Conservation (phyloP, 176 grass and related monocot genomes). For the Aegilops bicornis region DNA sequence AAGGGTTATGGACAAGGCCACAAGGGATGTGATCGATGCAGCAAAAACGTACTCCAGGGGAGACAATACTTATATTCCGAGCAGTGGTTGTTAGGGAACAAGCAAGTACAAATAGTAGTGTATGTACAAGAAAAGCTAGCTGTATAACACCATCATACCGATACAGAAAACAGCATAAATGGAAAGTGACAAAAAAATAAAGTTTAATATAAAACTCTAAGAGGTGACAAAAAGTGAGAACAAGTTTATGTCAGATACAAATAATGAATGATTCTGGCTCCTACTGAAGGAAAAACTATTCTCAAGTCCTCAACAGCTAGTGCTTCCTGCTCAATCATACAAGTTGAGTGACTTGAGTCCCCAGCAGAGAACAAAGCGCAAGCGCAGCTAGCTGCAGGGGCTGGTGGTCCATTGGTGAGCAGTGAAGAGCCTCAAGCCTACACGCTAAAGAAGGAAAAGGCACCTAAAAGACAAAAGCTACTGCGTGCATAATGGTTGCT, state of each 20-base stretch:
- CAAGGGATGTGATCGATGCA: constrained; percentile 15
- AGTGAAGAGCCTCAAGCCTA: constrained; percentile 26
- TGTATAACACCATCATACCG: constrained; percentile 29
- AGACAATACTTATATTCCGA: background rate
- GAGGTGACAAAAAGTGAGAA: background rate
- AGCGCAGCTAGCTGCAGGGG: background rate
- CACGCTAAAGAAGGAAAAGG: constrained; percentile 36
- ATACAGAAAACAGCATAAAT: background rate
- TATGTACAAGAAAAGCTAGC: constrained; percentile 18
- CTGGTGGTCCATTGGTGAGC: constrained; percentile 43
- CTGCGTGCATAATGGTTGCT: constrained; percentile 36
- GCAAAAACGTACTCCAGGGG: background rate
- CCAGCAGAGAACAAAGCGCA: constrained; percentile 25
- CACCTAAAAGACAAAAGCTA: constrained; percentile 50
- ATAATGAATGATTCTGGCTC: background rate
- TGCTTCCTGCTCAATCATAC: constrained; percentile 41
- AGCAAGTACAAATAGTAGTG: background rate
- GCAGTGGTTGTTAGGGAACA: constrained; percentile 36
- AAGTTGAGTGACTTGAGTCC: background rate
- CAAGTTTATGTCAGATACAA: background rate
- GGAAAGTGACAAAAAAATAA: background rate
- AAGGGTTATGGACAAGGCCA: constrained; percentile 22
- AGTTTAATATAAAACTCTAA: background rate
- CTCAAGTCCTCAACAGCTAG: constrained; percentile 18
- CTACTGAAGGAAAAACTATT: background rate